phyloP scores from a whole-genome alignment of 805 yeast genomes.

The Debaryomyces hansenii region DNA sequence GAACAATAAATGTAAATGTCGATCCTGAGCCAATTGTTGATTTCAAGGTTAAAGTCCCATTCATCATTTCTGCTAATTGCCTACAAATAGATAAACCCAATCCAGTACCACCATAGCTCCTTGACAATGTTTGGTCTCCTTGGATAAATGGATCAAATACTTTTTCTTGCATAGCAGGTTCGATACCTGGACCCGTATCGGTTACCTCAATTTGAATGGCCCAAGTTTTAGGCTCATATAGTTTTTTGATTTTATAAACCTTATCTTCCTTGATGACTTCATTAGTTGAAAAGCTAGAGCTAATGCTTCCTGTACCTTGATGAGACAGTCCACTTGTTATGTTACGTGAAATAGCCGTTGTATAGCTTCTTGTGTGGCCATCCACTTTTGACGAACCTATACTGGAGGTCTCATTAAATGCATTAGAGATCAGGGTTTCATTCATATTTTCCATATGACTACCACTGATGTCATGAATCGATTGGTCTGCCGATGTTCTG shows the following conservation, averaged over 20 bases:
- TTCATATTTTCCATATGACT: too few species aligned
- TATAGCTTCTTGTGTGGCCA: too few species aligned
- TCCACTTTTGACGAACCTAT: too few species aligned
- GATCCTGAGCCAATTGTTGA: conserved; percentile 83
- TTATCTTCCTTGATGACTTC: conserved; percentile 38
- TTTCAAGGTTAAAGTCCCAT: conserved; percentile 74
- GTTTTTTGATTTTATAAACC: conserved; percentile 31
- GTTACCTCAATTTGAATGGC: conserved; percentile 69
- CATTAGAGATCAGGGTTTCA: too few species aligned
- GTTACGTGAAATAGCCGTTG: too few species aligned
- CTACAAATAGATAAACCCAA: conserved; percentile 86
- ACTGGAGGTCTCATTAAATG: too few species aligned
- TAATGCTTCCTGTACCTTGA: not conserved
- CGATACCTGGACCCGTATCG: conserved; percentile 96
- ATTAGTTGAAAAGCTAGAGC: conserved; percentile 15
- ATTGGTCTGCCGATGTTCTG: too few species aligned
- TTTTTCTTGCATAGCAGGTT: conserved; percentile 71
- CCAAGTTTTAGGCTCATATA: conserved; percentile 48
- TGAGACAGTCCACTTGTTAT: too few species aligned
- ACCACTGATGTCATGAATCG: too few species aligned
- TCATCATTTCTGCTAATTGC: conserved; percentile 89
- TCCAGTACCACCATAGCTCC: conserved; percentile 96
- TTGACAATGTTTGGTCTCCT: conserved; percentile 90
- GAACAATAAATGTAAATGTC: conserved; percentile 77
- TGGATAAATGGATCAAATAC: conserved; percentile 97